phyloP scores from a whole-genome alignment of 1,139 yeast species.

The Dujonia santamariae region DNA sequence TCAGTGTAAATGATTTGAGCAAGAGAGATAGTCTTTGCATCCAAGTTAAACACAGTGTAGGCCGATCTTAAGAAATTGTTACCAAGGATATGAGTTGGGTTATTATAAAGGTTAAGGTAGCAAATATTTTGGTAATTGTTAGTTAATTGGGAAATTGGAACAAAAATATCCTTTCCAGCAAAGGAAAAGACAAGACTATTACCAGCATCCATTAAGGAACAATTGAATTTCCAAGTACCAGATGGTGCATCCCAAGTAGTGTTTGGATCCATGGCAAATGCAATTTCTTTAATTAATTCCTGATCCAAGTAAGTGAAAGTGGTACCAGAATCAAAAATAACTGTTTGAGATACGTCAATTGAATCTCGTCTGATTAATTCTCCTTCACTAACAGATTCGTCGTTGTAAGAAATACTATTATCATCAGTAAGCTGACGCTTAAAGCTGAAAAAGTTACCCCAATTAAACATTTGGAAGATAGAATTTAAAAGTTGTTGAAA shows the following conservation, averaged over 20 bases:
- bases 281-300: constrained; percentile 15
- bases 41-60: constrained; percentile 38
- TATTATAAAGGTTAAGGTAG: constrained; percentile 17
- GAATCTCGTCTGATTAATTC: too few relatives aligned
- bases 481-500: too few relatives aligned
- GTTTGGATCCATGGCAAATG: constrained; percentile 15
- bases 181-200: constrained; percentile 27
- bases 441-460: too few relatives aligned
- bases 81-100: constrained; percentile 23
- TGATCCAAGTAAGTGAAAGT: constrained; percentile 31
- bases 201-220: constrained; percentile 24
- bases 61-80: constrained; percentile 37
- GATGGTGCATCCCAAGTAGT: constrained; percentile 15
- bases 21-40: constrained; percentile 32
- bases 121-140: constrained; percentile 12
- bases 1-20: constrained; percentile 34
- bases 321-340: constrained; percentile 40
- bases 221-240: constrained; percentile 24
- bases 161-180: constrained; percentile 17
- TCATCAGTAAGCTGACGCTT: too few relatives aligned
- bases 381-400: too few relatives aligned
- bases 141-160: constrained; percentile 22
- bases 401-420: too few relatives aligned
- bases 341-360: too few relatives aligned
- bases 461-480: too few relatives aligned